Evolutionary conservation across 495 filamentous ascomycete genomes (phyloP), one percentile per base, ranked within the genome.

Genomic region (Niebla homalea): DNA sequence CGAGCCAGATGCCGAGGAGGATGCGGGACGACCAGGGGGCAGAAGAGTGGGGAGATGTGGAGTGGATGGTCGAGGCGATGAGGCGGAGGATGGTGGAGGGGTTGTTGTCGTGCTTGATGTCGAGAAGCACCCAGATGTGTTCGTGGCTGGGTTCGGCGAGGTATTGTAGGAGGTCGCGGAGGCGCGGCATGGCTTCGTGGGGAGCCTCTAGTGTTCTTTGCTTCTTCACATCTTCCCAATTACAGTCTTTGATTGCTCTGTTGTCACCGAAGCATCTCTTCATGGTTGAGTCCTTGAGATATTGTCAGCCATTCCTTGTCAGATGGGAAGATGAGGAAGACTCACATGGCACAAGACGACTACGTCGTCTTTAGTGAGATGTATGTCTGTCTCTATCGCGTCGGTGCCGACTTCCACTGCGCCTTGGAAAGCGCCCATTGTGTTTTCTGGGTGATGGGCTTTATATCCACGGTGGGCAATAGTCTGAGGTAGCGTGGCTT

Each of bases 381-480:
- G 90, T 16, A 96, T 60, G 62, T 97, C 89, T 8, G 87, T 87
- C 66, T 97, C 90, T 16, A 97, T 67, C 0, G 85, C 89, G 60
- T 95, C 75, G 2, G 81, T 78, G 23, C 88, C 87, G 21, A 76
- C 78, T 15, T 75, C 66, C 0, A 89, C 71, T 4, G 89, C 90
- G 3, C 69, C 80, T 38, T 69, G 65, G 66, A 95, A 92, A 7
- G 85, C 85, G 14, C 66, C 70, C 71, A 95, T 76, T 2, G 85
- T 83, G 63, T 97, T 97, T 66, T 97, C 90, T 0, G 90, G 88
- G 55, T 76, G 85, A 36, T 73, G 70, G 0, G 74, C 78, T 58
- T 84, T 90, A 68, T 81, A 92, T 2, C 90, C 90, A 21, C 90
- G 76, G 68, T 97, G 90, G 8, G 84, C 84, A 54, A 95, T 92